phyloP scores from a whole-genome alignment of 805 yeast species.

The Lipomyces sp. region DNA sequence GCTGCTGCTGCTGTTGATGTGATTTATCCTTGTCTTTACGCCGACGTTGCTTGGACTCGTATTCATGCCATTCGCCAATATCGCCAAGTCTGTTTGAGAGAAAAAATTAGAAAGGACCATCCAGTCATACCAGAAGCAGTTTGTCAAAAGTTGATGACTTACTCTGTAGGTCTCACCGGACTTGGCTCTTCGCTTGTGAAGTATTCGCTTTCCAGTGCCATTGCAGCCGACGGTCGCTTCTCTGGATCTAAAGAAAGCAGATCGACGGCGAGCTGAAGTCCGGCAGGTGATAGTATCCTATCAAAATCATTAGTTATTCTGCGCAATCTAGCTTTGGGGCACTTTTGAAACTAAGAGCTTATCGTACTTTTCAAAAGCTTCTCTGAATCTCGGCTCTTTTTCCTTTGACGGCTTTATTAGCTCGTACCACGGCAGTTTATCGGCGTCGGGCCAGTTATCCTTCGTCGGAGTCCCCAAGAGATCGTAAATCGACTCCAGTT shows the following conservation, averaged over 20 bases:
- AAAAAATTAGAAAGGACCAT: not conserved
- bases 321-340: too few relatives aligned
- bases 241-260: constrained; percentile 68
- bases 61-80: constrained; percentile 96
- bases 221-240: constrained; percentile 60
- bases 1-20: constrained; percentile 6
- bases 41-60: constrained; percentile 80
- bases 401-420: constrained; percentile 60
- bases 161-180: constrained; percentile 54
- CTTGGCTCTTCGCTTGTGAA: constrained; percentile 61
- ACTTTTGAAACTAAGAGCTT: too few relatives aligned
- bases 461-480: constrained; percentile 82
- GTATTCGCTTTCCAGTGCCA: constrained; percentile 68
- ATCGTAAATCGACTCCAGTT: constrained; percentile 69
- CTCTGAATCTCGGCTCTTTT: constrained; percentile 40
- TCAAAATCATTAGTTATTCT: not conserved
- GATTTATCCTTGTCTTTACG: constrained; percentile 29
- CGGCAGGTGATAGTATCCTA: constrained; percentile 32
- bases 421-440: constrained; percentile 87
- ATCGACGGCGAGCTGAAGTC: constrained; percentile 59
- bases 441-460: constrained; percentile 74
- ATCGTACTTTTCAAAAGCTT: constrained; percentile 43
- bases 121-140: not conserved
- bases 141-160: not conserved
- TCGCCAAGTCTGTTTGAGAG: constrained; percentile 41